Evolutionary conservation across 139 green algal species (phyloP).

Genomic region (Closterium sp.): DNA sequence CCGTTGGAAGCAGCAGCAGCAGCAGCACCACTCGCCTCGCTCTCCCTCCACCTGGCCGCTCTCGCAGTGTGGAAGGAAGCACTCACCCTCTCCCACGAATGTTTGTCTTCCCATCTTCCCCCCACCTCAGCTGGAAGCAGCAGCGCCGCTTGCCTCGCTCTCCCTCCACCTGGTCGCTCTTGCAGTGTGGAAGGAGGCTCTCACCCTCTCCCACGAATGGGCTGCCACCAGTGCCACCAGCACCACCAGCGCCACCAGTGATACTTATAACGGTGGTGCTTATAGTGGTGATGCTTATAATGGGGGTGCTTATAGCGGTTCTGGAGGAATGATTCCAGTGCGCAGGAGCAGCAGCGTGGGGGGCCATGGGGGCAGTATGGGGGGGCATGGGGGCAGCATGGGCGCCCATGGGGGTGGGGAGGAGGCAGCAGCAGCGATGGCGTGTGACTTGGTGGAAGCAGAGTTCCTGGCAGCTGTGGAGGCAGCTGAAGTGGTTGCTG

Average conservation of each 20-base stretch:
- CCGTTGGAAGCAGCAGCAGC: background rate
- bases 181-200: background rate
- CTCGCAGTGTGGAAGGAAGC: no score
- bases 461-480: background rate
- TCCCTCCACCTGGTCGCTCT: background rate
- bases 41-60: no score
- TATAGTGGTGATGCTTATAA: no score
- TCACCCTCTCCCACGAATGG: background rate
- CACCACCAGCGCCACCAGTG: no score
- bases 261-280: background rate
- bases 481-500: background rate
- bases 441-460: background rate
- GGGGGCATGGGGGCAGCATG: no score
- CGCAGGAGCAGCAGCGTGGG: background rate
- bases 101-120: no score
- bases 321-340: no score
- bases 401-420: background rate
- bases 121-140: background rate
- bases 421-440: background rate
- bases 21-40: no score
- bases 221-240: background rate
- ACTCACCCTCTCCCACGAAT: no score
- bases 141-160: background rate
- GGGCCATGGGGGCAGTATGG: no score
- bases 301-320: no score